Evolutionary conservation across 495 filamentous ascomycete species (phyloP), one percentile per base, ranked within the genome.

Genomic region (Lasiosphaeria hispida): DNA sequence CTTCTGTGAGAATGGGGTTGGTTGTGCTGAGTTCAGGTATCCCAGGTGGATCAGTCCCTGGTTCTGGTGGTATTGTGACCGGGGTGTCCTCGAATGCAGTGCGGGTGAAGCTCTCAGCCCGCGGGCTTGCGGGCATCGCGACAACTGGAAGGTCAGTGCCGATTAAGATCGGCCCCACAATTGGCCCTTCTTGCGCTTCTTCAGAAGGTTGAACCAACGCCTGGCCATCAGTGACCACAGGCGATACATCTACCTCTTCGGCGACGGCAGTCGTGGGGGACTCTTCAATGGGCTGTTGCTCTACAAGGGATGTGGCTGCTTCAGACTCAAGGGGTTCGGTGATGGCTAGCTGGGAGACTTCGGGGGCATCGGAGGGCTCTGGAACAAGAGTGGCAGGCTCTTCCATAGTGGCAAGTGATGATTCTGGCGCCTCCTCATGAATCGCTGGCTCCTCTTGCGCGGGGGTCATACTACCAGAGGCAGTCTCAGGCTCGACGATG

Each of bases 261-360:
- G 23, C 23, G 23, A 13, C 10, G 13, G 42, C 44, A 48, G 18
- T 1, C n/a, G n/a, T n/a, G n/a, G n/a, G n/a, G 43, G 13, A 13
- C 11, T 63, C 44, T 36, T 57, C 59, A 17, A n/a, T n/a, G n/a
- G 49, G 59, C 57, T 52, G 50, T 49, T 30, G 2, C 23, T 30
- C 23, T 2, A 30, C 23, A 5, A 30, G 23, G 23, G 23, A 30
- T 5, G 23, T 30, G 23, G 5, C 23, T 30, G 23, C 23, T 30
- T 5, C 23, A 30, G 23, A 30, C 23, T 47, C 18, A 5, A 54
- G 49, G n/a, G 2, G 4, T 9, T 17, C 23, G 10, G 17, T 45
- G 15, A n/a, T 13, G 8, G 18, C 43, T 18, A 4, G 13, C 43
- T 19, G 47, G 5, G 13, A 10, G 35, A 17, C 18, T 17, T 47